Evolutionary conservation across 345 rosid genomes (phyloP).

Genomic region (Aquilaria sinensis): DNA sequence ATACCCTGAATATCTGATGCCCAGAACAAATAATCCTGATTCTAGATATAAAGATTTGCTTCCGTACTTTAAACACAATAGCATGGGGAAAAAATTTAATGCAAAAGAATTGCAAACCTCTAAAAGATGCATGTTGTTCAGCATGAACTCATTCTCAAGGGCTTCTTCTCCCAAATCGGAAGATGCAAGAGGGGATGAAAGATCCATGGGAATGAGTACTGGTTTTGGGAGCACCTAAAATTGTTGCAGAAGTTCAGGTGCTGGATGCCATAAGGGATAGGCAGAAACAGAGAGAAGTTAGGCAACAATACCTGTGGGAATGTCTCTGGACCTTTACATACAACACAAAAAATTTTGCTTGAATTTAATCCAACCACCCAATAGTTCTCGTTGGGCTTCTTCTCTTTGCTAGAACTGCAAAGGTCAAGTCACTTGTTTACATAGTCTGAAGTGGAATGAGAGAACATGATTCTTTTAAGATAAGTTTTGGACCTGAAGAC

Average conservation of each 20-base stretch:
- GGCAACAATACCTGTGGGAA: slow-evolving; percentile 63
- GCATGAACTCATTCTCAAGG: slow-evolving; percentile 84
- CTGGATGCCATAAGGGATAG: not conserved
- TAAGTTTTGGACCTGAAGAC: slow-evolving; percentile 67
- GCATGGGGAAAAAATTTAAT: not conserved
- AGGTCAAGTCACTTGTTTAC: slow-evolving; percentile 9
- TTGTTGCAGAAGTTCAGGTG: slow-evolving; percentile 11
- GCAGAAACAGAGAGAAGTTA: slow-evolving; percentile 7
- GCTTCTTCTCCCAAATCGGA: slow-evolving; percentile 91
- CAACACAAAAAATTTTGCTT: slow-evolving; percentile 64
- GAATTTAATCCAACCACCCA: slow-evolving; percentile 85
- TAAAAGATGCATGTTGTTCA: slow-evolving; percentile 52
- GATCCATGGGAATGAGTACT: slow-evolving; percentile 57
- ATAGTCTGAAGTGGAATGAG: not conserved
- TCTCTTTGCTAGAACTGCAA: slow-evolving; percentile 61
- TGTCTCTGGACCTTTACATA: slow-evolving; percentile 60
- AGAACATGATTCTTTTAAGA: slow-evolving; percentile 5
- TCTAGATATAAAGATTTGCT: not conserved
- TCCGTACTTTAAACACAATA: not conserved
- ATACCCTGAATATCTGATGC: slow-evolving; percentile 2
- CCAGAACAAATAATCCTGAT: not conserved
- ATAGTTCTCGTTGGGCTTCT: slow-evolving; percentile 63
- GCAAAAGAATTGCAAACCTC: slow-evolving; percentile 41
- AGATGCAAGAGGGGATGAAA: slow-evolving; percentile 76
- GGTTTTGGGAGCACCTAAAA: slow-evolving; percentile 89